Base-by-base conservation (phyloP, 495 filamentous ascomycete species). In the Cercophora scortea region DNA sequence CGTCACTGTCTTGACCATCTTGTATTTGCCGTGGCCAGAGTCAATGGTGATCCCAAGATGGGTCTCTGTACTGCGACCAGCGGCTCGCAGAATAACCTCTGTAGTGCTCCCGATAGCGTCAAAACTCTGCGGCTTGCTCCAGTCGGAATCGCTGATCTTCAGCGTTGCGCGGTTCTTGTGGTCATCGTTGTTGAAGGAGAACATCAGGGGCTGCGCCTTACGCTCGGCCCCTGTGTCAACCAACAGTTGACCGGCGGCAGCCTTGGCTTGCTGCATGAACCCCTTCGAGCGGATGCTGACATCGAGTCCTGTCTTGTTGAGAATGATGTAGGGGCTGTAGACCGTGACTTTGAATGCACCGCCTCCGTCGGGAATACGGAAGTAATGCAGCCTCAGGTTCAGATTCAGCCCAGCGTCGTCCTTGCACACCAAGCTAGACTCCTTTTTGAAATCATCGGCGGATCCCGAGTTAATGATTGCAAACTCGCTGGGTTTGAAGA, bases 41-140 rank as follows among this genome's bases (percentile, higher is more conserved):
- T 84, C 82, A 45, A 98, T 86, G 17, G 85, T 89, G 25, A 97
- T 80, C 16, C 94, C 93, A 18, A 92, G 77, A 65, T 96, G 89
- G 64, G 96, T 87, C 66, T 97, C 92, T 3, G 83, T 80, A 51
- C 85, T 83, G 32, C 78, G 84, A 17, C 72, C 73, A 6, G 77
- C 56, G 6, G 90, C 88, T 11, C 87, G 85, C 41, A 98, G 78
- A 33, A 89, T 79, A 13, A 94, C 86, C 56, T 95, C 89, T 32
- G 86, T 82, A 6, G 84, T 88, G 65, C 90, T 96, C 43, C 93
- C 93, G 52, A 98, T 92, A n/a, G 93, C 93, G 61, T 98, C 93
- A 61, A 98, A 93, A 78, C 88, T 95, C 67, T 96, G 92, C 3
- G 94, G 91, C 65, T 88, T 95, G 69, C 92, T 96, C 94, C 93